phyloP scores from a whole-genome alignment of 228 moss, liverwort and hornwort genomes.

The Sphagnum fallax region DNA sequence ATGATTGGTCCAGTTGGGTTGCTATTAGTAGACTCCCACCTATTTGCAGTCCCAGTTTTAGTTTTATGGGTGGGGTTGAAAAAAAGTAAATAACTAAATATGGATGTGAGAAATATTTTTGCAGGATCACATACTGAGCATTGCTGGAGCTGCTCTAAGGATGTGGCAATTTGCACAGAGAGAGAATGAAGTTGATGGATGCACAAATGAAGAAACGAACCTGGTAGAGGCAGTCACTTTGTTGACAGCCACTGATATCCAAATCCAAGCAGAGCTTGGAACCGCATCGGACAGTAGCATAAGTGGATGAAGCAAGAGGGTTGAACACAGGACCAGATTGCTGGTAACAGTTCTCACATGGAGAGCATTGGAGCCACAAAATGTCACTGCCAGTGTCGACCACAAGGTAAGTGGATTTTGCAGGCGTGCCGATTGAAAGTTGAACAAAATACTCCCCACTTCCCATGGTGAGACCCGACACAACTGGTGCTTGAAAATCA shows the following conservation, averaged over 20 bases:
- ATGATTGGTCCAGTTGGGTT: no score
- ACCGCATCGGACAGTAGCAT: conserved; percentile 5
- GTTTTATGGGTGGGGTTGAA: no score
- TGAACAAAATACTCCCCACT: conserved; percentile 21
- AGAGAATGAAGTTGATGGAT: no score
- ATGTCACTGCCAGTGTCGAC: conserved; percentile 22
- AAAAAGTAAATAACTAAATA: no score
- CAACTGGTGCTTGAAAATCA: conserved; percentile 12
- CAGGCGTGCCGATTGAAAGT: conserved; percentile 13
- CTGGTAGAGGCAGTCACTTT: conserved; percentile 13
- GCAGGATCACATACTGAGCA: no score
- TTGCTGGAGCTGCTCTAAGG: no score
- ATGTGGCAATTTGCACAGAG: no score
- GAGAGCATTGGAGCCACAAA: conserved; percentile 18
- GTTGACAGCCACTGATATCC: conserved; percentile 4
- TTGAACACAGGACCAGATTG: conserved; percentile 12
- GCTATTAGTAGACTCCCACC: no score
- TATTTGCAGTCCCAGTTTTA: no score
- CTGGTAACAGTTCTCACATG: conserved; percentile 5
- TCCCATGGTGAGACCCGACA: conserved; percentile 14
- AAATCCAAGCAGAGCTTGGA: conserved; percentile 9
- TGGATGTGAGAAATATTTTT: no score
- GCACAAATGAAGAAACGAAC: not conserved
- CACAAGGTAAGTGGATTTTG: conserved; percentile 7
- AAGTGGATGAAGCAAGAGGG: conserved; percentile 12